A percentile compares a stretch with the other conserved stretches of the same genome.
Conservation (phyloP, 257 asterid genomes). For the Fraxinus americana region DNA sequence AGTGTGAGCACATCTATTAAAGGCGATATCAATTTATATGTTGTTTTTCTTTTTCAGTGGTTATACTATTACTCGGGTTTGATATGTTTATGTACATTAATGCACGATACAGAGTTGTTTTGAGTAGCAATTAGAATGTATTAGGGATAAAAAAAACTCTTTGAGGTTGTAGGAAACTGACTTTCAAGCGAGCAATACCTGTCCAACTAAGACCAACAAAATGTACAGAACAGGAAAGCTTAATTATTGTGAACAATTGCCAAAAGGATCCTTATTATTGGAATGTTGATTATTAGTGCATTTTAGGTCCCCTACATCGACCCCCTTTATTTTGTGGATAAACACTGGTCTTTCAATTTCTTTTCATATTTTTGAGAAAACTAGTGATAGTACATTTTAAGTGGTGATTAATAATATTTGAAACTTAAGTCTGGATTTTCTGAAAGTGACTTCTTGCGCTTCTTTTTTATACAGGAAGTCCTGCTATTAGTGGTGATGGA, state of each 20-base stretch:
- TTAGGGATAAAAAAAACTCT: background rate
- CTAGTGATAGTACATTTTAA: constrained; percentile 5
- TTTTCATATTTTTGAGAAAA: background rate
- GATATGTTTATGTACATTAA: background rate
- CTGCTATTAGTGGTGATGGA: constrained; percentile 79
- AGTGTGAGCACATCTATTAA: background rate
- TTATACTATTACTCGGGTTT: background rate
- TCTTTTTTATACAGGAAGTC: constrained; percentile 67
- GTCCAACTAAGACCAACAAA: background rate
- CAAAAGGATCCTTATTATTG: constrained; percentile 1
- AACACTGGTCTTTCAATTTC: background rate
- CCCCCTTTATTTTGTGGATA: background rate
- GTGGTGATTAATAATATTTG: constrained; percentile 13
- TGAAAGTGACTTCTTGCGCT: constrained; percentile 17
- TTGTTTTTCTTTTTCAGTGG: background rate
- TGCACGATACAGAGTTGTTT: background rate
- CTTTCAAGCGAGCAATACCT: constrained; percentile 5
- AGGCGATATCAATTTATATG: constrained; percentile 5
- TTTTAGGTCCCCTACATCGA: background rate
- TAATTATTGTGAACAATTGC: background rate
- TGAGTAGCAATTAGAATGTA: constrained; percentile 10
- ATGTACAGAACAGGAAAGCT: constrained; percentile 12
- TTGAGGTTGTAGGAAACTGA: constrained; percentile 8
- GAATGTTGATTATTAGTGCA: constrained; percentile 15
- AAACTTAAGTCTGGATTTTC: constrained; percentile 25